Percentiles rank a stretch among this genome's conserved stretches.
phyloP scores from a whole-genome alignment of 257 asterid genomes.

The Nicotiana paniculata region DNA sequence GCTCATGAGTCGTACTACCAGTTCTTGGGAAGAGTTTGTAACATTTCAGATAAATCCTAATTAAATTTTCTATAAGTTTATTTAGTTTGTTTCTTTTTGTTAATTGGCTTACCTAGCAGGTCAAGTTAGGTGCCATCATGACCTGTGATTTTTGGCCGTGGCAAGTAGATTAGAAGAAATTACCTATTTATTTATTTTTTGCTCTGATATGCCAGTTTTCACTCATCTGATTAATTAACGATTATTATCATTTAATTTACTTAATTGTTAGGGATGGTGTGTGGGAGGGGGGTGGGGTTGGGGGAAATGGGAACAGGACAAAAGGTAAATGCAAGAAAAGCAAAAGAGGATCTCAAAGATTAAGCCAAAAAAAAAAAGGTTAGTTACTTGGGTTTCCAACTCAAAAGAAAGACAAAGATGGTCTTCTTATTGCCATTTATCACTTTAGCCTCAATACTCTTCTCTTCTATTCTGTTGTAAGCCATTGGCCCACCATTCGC shows the following conservation, averaged over 20 bases:
- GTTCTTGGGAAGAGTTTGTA: no score
- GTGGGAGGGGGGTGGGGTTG: neutral
- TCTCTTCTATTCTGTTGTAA: neutral
- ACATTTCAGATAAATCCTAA: no score
- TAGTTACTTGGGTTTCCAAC: neutral
- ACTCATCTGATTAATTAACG: no score
- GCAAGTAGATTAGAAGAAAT: neutral
- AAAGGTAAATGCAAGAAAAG: constrained; percentile 9
- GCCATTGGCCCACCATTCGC: neutral
- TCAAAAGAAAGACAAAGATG: constrained; percentile 12
- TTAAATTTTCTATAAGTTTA: no score
- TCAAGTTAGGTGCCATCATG: no score
- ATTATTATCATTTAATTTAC: no score
- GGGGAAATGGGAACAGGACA: neutral
- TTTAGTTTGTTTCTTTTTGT: no score
- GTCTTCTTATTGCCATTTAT: neutral
- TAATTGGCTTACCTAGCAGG: no score
- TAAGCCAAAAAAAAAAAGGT: neutral
- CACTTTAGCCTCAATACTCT: neutral
- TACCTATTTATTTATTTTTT: neutral
- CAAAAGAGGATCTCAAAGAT: neutral
- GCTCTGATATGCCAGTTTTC: neutral
- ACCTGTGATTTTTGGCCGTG: no score
- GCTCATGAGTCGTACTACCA: no score
- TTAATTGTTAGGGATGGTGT: no score